phyloP scores from a whole-genome alignment of 257 asterid species.

The Buddleja alternifolia region DNA sequence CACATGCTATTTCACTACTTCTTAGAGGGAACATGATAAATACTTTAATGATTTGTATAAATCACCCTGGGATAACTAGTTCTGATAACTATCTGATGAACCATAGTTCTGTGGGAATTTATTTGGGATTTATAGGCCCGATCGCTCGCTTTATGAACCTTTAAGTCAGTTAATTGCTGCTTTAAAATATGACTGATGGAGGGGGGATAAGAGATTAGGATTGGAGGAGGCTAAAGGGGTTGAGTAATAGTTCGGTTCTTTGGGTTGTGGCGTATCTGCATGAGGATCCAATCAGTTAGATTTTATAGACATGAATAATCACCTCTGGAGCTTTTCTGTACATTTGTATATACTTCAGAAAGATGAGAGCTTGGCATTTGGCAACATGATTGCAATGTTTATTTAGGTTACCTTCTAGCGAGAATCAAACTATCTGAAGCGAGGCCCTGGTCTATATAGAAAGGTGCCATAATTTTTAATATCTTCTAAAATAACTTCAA shows the following conservation, averaged over 20 bases:
- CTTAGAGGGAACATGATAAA: background rate
- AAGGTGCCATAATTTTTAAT: background rate
- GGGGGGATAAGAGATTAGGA: conserved; percentile 3
- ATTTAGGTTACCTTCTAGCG: conserved; percentile 1
- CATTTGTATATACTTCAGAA: background rate
- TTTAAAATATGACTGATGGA: background rate
- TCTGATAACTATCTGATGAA: conserved; percentile 1
- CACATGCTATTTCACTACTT: background rate
- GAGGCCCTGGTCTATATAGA: background rate
- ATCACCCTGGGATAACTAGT: background rate
- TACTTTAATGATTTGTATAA: background rate
- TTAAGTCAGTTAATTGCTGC: background rate
- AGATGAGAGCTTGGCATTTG: conserved; percentile 5
- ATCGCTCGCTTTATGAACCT: background rate
- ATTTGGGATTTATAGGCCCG: conserved; percentile 13
- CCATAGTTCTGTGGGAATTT: background rate
- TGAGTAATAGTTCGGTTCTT: background rate
- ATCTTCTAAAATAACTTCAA: background rate
- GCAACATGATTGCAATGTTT: conserved; percentile 3
- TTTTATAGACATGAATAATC: conserved; percentile 10
- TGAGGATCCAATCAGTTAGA: background rate
- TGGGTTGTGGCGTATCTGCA: conserved; percentile 5
- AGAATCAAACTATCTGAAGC: conserved; percentile 7
- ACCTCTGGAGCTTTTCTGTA: conserved; percentile 21
- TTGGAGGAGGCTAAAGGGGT: conserved; percentile 12